Conservation (phyloP, 345 rosid genomes). For the Acer campestre region DNA sequence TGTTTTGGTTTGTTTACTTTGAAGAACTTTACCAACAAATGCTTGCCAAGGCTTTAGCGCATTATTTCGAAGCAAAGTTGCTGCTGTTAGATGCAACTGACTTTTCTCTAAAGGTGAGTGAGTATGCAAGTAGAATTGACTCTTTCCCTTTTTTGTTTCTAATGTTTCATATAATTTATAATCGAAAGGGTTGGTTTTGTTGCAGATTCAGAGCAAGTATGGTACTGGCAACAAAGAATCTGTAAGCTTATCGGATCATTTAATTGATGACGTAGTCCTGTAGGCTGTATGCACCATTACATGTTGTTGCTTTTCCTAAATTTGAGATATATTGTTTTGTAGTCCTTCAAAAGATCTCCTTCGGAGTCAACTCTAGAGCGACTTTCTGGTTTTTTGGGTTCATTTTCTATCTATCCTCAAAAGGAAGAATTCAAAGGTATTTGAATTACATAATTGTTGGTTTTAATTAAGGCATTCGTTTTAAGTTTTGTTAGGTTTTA, state of each 20-base stretch:
- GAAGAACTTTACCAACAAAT: conserved; percentile 96
- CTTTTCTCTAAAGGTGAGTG: conserved; percentile 86
- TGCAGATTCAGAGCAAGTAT: conserved; percentile 85
- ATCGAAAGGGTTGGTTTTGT: conserved; percentile 4
- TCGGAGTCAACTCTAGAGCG: conserved; percentile 87
- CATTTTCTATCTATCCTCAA: conserved; percentile 62
- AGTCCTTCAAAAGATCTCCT: conserved; percentile 70
- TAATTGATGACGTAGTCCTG: no score
- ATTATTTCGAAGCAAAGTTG: conserved; percentile 88
- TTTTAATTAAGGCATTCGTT: neutral
- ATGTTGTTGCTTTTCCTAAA: neutral
- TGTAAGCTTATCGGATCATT: conserved; percentile 40
- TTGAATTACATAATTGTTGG: neutral
- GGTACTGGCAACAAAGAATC: conserved; percentile 62
- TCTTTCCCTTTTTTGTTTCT: neutral
- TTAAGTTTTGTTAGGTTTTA: neutral
- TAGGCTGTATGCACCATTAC: neutral
- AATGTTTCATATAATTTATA: neutral
- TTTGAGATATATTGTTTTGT: neutral
- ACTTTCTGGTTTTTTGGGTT: conserved; percentile 67
- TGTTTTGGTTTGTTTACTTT: conserved; percentile 5
- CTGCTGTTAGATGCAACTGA: conserved; percentile 82
- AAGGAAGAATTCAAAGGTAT: conserved; percentile 68
- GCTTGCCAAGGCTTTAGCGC: conserved; percentile 96
- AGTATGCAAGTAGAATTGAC: neutral